A percentile compares a stretch with the other conserved stretches of the same genome.
These are phyloP conservation scores for Hordeum pubiflorum DNA, from an alignment of 202 grass and related monocot species.

Conservation along the genomic window DNA sequence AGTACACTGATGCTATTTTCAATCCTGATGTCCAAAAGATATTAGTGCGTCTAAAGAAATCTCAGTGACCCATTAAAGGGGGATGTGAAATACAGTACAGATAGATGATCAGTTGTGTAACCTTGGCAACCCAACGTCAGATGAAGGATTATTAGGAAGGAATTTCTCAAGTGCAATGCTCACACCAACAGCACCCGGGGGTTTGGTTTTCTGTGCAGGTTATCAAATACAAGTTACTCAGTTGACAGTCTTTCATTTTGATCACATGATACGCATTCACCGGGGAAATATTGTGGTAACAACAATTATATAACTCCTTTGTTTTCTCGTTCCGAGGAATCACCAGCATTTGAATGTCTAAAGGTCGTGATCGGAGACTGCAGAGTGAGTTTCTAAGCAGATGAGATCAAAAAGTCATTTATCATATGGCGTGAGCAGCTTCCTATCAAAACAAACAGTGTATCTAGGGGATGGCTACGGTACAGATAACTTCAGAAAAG, in stretches of 20 bases:
- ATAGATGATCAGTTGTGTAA: conserved; percentile 25
- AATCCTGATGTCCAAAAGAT: conserved; percentile 41
- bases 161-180: conserved; percentile 96
- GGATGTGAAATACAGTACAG: not conserved
- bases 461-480: not conserved
- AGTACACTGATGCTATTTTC: conserved; percentile 74
- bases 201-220: conserved; percentile 55
- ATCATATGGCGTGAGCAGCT: not conserved
- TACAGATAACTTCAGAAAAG: not conserved
- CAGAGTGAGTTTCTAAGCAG: not conserved
- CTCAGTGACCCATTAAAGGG: not conserved
- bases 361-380: not conserved
- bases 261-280: not conserved
- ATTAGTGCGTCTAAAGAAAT: not conserved
- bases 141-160: conserved; percentile 59
- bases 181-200: conserved; percentile 82
- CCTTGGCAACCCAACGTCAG: conserved; percentile 68
- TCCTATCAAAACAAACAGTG: not conserved
- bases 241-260: not conserved
- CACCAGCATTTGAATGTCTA: not conserved
- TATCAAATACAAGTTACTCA: conserved; percentile 25
- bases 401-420: not conserved
- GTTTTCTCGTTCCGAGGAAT: not conserved
- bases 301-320: not conserved
- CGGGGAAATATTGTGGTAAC: not conserved